Evolutionary conservation across 257 asterid species (phyloP), one percentile per base, ranked within the genome.

Genomic region (Handroanthus guayacan): DNA sequence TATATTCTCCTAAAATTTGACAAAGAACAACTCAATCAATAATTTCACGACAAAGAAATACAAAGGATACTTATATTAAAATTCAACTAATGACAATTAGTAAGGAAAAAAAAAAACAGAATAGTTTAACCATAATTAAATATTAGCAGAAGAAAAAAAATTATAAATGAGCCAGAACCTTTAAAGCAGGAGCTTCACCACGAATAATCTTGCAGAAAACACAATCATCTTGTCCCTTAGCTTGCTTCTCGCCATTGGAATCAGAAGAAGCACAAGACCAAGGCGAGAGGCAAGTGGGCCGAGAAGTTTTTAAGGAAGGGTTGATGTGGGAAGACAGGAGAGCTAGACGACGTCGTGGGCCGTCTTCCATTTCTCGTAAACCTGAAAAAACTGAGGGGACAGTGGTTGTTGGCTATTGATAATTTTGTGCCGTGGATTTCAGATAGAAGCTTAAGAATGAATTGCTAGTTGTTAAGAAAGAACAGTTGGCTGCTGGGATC

Each of bases 301-400:
- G 25, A 17, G 80, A 36, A 69, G 83, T 54, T 55, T 76, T 71
- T 17, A 77, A 57, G 0, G 62, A 72, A 2, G 91, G 93, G 79
- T 67, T 78, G 44, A 94, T 41, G 79, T 92, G 99, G 78, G 96
- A 87, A 38, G 89, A 85, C 45, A 94, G 78, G 72, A 89, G 63
- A 45, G 91, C 85, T 54, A 92, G 68, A 82, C 99, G 97, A 71
- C 97, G 97, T 37, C 87, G 92, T 31, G 92, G 93, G 14, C n/a
- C 36, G 47, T 4, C 14, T 76, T 88, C 97, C 96, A 88, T 88
- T 70, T 14, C 18, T 56, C 31, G 62, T 55, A 58, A 58, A n/a
- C 57, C 20, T 3, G 16, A n/a, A 7, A 52, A 16, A 16, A 52
- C 5, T 9, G 2, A 58, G 0, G 1, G 62, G 1, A 6, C 20